Conservation (phyloP, 305 asterid species). For the Rubia tinctorum region DNA sequence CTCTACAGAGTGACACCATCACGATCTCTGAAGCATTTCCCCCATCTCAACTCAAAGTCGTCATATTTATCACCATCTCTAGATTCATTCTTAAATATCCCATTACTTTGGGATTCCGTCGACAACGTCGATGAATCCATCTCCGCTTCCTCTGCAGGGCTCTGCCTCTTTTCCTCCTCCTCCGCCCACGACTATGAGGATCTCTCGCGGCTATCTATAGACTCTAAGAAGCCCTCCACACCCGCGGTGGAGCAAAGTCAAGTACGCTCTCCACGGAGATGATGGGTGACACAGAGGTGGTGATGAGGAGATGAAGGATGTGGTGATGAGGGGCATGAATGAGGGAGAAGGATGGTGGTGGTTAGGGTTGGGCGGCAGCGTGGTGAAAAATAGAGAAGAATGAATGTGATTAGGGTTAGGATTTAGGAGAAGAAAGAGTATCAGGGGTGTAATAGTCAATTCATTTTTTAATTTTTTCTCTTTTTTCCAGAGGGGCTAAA, state of each 20-base stretch:
- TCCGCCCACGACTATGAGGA: slow-evolving; percentile 74
- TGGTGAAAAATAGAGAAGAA: too few relatives aligned
- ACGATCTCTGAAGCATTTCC: slow-evolving; percentile 53
- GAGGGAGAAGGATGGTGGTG: too few relatives aligned
- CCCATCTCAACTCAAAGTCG: slow-evolving; percentile 66
- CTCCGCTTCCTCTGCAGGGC: slow-evolving; percentile 42
- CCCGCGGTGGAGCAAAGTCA: slow-evolving; percentile 29
- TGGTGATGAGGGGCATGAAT: too few relatives aligned
- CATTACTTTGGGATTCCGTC: slow-evolving; percentile 46
- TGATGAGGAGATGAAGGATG: too few relatives aligned
- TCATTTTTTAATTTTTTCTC: too few relatives aligned
- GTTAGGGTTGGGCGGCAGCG: too few relatives aligned
- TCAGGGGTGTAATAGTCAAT: too few relatives aligned
- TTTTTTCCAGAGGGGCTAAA: too few relatives aligned
- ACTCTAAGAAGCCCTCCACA: slow-evolving; percentile 49
- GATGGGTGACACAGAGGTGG: too few relatives aligned
- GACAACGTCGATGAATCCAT: slow-evolving; percentile 36
- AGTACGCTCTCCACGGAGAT: slow-evolving; percentile 43
- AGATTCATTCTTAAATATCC: slow-evolving; percentile 59
- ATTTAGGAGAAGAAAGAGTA: too few relatives aligned
- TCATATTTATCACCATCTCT: slow-evolving; percentile 37
- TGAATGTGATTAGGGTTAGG: too few relatives aligned
- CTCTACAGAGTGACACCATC: slow-evolving; percentile 40
- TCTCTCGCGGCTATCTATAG: slow-evolving; percentile 81
- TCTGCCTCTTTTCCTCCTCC: slow-evolving; percentile 82